Evolutionary conservation across 768 basidiomycete genomes (phyloP), one percentile per base, ranked within the genome.

Genomic region (Boletus reticuloceps): DNA sequence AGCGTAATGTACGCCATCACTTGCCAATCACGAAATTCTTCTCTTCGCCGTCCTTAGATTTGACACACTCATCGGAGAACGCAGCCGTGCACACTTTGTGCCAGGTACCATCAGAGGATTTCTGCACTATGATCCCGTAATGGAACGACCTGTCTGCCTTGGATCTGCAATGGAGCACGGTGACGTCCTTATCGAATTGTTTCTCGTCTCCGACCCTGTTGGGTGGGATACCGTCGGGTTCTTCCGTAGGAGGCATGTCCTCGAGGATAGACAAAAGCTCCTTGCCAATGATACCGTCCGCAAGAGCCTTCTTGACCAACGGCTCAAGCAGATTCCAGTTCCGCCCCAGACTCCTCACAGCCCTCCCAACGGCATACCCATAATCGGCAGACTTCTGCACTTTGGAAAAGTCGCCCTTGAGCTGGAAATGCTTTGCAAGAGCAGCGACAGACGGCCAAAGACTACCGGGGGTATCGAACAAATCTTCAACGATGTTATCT

Each of bases 81-180:
- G 56, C 43, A 16, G 37, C 42, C 47, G 46, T 56, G 22, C 47
- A 54, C n/a, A 56, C 46, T 37, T 54, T 58, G 34, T 43, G 41
- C 51, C 48, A 50, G 16, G 14, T 41, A 25, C 43, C 38, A n/a
- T 58, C 51, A 5, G 19, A 12, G 40, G 37, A 31, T 6, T 32
- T 34, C 14, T 7, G 9, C 22, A 58, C 55, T 27, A 41, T 43
- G 14, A 52, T 58, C 40, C 56, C 41, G 22, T 58, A 57, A 27
- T 58, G 55, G 17, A 58, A 58, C 1, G 29, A 51, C 1, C 9
- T 20, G 16, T 47, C 39, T 17, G 13, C 31, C 41, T 52, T 52
- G 41, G 56, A 59, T 38, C 46, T 58, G 36, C 56, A 58, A 34
- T 48, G 19, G 11, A 47, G 44, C 6, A 51, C 34, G 10, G 46